Base-by-base conservation (phyloP, 805 yeast genomes). In the Metschnikowia dekortorum region DNA sequence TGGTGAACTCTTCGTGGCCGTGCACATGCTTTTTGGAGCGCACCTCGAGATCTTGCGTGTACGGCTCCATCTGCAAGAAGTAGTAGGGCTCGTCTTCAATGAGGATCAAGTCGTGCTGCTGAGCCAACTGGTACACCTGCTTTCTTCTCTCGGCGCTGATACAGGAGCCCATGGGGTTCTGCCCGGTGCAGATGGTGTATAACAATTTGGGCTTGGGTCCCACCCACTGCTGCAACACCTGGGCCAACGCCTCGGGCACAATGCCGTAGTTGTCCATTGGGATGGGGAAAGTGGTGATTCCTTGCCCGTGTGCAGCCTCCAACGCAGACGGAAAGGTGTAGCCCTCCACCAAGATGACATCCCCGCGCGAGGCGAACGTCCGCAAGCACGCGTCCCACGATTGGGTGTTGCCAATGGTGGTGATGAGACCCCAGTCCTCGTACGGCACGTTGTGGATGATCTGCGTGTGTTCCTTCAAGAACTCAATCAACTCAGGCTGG, bases 21-120 rank as follows among this genome's bases (percentile, higher is more conserved):
- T 69, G 70, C 41, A 70, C 75, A 16, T 61, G 60, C 49, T 59
- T 63, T 28, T 61, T 56, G 22, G 60, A 61, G 54, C 78, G 71
- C 8, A 65, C 59, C 22, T 53, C 51, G 39, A 55, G 63, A 51
- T 80, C 82, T 28, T 63, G 58, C 26, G 81, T 73, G 75, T 89
- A 94, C 44, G 78, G 65, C 52, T 87, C 92, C 96, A 92, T 89
- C 73, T 92, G 99, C 66, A 92, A 75, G 76, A 89, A 92, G 76
- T 89, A 92, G 82, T 92, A 92, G 49, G 99, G 99, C 72, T 94
- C 99, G 68, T 92, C 99, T 74, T 92, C 99, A 47, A 92, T 68
- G 58, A 92, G 84, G 49, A 92, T 62, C 65, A 92, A 78, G 71
- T 94, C 97, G 68, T 90, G 87, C 73, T 89, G 84, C 64, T 81